A percentile compares a stretch with the other conserved stretches of the same genome.
These are phyloP conservation scores for Chenopodium berlandieri DNA, from an alignment of 148 eudicot species.

Conservation along the genomic window DNA sequence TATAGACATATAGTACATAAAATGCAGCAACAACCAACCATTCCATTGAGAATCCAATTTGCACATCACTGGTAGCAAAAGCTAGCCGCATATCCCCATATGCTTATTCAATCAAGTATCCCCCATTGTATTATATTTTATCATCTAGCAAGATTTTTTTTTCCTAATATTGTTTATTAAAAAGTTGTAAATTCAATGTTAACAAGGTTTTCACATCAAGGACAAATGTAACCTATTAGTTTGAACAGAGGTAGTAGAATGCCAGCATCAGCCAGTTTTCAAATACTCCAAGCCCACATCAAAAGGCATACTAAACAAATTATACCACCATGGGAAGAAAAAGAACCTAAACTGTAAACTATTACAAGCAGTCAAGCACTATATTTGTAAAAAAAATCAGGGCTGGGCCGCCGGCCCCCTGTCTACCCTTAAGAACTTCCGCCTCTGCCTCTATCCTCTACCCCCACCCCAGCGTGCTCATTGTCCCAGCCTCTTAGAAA, in stretches of 20 bases:
- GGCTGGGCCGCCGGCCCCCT: background rate
- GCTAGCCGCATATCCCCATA: background rate
- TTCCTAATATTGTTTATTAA: too few species aligned
- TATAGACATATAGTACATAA: background rate
- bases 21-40: background rate
- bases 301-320: background rate
- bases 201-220: too few species aligned
- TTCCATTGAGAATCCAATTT: background rate
- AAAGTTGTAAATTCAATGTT: too few species aligned
- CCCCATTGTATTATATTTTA: background rate
- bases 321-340: background rate
- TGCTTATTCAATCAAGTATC: background rate
- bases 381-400: too few species aligned
- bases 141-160: background rate
- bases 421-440: background rate
- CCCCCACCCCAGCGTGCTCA: background rate
- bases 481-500: background rate
- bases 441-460: background rate
- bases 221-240: too few species aligned
- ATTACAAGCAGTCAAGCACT: too few species aligned
- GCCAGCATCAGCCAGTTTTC: background rate
- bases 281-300: background rate
- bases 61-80: background rate
- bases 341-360: too few species aligned
- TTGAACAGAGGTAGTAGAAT: background rate